Percentiles rank a stretch among this genome's conserved stretches.
Evolutionary conservation across 1,139 yeast species (phyloP).

Genomic region (Yamadazyma sp.): DNA sequence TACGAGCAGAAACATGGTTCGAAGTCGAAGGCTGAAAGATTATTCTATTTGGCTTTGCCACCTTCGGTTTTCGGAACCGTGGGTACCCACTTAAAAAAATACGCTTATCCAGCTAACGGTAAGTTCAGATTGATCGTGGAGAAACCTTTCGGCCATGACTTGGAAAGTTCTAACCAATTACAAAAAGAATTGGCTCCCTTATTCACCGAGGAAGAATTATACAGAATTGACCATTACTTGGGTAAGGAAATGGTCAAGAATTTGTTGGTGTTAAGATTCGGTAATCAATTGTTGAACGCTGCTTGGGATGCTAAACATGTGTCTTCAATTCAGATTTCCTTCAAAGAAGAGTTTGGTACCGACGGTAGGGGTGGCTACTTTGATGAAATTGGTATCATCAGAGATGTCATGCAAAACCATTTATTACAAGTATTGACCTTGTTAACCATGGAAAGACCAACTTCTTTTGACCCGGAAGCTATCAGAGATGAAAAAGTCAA

Average conservation of each 20-base stretch:
- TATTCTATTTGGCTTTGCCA: constrained; percentile 92
- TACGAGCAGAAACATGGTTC: constrained; percentile 54
- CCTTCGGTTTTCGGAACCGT: constrained; percentile 88
- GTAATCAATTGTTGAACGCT: constrained; percentile 80
- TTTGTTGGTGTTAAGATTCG: constrained; percentile 83
- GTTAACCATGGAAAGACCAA: constrained; percentile 95
- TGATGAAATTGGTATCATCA: constrained; percentile 89
- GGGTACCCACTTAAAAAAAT: constrained; percentile 67
- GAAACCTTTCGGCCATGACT: constrained; percentile 96
- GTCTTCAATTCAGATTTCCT: constrained; percentile 78
- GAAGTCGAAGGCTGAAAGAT: constrained; percentile 56
- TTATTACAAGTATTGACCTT: constrained; percentile 87
- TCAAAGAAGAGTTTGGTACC: constrained; percentile 96
- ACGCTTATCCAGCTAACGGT: constrained; percentile 69
- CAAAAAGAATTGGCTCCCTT: constrained; percentile 79
- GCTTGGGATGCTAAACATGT: constrained; percentile 85
- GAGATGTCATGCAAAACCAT: constrained; percentile 99
- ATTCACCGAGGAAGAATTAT: constrained; percentile 88
- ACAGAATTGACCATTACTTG: constrained; percentile 93
- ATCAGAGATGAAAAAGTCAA: constrained; percentile 96
- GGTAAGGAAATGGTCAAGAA: constrained; percentile 99
- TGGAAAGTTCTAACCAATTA: constrained; percentile 71
- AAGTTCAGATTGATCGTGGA: constrained; percentile 84
- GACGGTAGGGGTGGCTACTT: constrained; percentile 99
- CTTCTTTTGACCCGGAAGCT: constrained; percentile 84